These are phyloP conservation scores for Tylopilus sp. DNA, from an alignment of 1,284 basidiomycete genomes.

Conservation along the genomic window DNA sequence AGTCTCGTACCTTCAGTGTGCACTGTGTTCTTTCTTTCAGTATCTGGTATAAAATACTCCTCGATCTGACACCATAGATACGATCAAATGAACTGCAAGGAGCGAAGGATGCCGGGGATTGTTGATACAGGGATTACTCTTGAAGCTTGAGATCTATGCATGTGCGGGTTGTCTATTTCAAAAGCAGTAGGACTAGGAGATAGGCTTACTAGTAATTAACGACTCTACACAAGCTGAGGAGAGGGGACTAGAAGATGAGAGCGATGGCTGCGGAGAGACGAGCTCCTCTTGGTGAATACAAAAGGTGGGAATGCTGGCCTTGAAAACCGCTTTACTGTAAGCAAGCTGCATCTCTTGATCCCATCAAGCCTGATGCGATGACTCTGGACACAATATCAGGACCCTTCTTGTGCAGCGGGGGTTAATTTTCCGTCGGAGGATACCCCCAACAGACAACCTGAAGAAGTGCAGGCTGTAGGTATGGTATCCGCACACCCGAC, in stretches of 20 bases:
- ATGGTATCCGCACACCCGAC: not conserved
- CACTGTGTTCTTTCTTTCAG: too few relatives aligned
- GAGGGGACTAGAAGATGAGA: constrained; percentile 32
- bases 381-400: not conserved
- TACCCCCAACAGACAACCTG: not conserved
- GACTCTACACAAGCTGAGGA: constrained; percentile 32
- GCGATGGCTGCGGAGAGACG: constrained; percentile 36
- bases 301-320: constrained; percentile 26
- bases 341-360: constrained; percentile 14
- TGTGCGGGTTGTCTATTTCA: too few relatives aligned
- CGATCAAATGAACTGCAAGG: too few relatives aligned
- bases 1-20: too few relatives aligned
- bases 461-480: not conserved
- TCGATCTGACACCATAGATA: too few relatives aligned
- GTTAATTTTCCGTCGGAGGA: not conserved
- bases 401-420: not conserved
- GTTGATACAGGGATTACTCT: too few relatives aligned
- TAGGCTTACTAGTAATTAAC: too few relatives aligned
- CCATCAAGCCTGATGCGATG: not conserved
- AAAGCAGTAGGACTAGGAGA: too few relatives aligned
- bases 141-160: too few relatives aligned
- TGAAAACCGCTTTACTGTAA: constrained; percentile 18
- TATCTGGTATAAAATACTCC: too few relatives aligned
- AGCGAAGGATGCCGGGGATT: too few relatives aligned
- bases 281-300: constrained; percentile 34